A percentile compares a stretch with the other conserved stretches of the same genome.
phyloP scores from a whole-genome alignment of 257 asterid species.

The Plantago major region DNA sequence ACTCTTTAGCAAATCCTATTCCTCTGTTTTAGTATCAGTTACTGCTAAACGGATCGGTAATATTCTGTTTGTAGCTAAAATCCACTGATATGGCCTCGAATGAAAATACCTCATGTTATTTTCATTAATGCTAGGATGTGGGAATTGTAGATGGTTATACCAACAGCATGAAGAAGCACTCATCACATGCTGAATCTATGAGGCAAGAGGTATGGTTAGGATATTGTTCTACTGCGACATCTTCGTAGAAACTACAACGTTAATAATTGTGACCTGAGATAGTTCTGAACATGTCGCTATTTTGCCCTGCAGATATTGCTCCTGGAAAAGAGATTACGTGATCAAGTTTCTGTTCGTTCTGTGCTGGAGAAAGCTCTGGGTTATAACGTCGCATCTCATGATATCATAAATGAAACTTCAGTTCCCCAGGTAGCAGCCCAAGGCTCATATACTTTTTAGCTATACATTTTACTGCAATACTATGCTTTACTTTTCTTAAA shows the following conservation, averaged over 20 bases:
- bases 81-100: not conserved
- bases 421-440: slow-evolving; percentile 48
- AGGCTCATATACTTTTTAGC: not conserved
- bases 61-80: too few species aligned
- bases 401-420: slow-evolving; percentile 22
- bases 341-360: slow-evolving; percentile 55
- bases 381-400: slow-evolving; percentile 35
- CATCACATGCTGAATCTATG: slow-evolving; percentile 39
- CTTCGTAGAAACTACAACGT: too few species aligned
- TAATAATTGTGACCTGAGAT: not conserved
- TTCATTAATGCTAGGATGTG: slow-evolving; percentile 27
- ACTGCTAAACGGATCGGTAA: too few species aligned
- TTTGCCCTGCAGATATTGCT: slow-evolving; percentile 39
- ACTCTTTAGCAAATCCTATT: too few species aligned
- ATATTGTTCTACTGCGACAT: too few species aligned
- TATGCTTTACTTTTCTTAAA: not conserved
- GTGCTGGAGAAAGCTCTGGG: slow-evolving; percentile 59
- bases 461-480: not conserved
- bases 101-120: not conserved
- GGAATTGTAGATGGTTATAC: slow-evolving; percentile 16
- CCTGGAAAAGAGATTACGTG: slow-evolving; percentile 57
- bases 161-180: slow-evolving; percentile 30
- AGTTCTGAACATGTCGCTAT: not conserved
- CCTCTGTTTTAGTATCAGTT: too few species aligned
- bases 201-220: slow-evolving; percentile 38